A percentile compares a stretch with the other conserved stretches of the same genome.
These are phyloP conservation scores for Neonectria coccinea DNA, from an alignment of 2,329 filamentous ascomycete genomes.

Conservation along the genomic window DNA sequence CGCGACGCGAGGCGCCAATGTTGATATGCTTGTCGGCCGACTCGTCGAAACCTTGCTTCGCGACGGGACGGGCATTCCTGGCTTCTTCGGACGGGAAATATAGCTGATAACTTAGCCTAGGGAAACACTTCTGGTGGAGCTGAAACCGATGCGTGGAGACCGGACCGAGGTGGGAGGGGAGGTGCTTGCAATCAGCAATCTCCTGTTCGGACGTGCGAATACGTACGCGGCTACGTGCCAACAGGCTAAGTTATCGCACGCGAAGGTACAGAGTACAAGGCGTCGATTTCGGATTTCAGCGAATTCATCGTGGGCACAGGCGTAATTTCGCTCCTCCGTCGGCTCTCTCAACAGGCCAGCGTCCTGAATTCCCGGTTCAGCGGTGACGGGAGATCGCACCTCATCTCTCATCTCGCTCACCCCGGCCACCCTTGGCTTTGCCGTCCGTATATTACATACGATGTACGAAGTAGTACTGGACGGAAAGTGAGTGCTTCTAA, in stretches of 20 bases:
- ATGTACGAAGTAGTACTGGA: neutral
- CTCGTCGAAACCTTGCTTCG: conserved; percentile 33
- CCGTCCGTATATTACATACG: conserved; percentile 7
- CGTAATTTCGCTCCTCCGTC: conserved; percentile 30
- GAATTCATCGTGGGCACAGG: conserved; percentile 27
- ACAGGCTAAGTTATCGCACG: conserved; percentile 17
- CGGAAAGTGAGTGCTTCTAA: neutral
- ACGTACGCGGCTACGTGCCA: conserved; percentile 10
- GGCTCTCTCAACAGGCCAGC: conserved; percentile 9
- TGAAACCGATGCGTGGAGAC: conserved; percentile 36
- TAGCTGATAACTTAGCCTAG: conserved; percentile 7
- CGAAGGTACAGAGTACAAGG: conserved; percentile 28
- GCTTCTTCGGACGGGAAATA: neutral
- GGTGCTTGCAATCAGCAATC: conserved; percentile 26
- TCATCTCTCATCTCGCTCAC: conserved; percentile 46
- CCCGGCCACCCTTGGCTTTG: conserved; percentile 28
- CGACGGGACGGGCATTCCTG: neutral
- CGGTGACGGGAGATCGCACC: conserved; percentile 16
- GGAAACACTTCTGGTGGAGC: conserved; percentile 27
- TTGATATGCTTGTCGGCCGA: conserved; percentile 32
- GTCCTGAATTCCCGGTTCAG: conserved; percentile 1
- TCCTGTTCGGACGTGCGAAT: conserved; percentile 11
- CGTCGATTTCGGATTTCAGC: conserved; percentile 33
- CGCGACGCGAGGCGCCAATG: conserved; percentile 31
- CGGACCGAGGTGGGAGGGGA: neutral